Evolutionary conservation across 352 stramenopile genomes (phyloP).

Genomic region (Globisporangium perplexum): DNA sequence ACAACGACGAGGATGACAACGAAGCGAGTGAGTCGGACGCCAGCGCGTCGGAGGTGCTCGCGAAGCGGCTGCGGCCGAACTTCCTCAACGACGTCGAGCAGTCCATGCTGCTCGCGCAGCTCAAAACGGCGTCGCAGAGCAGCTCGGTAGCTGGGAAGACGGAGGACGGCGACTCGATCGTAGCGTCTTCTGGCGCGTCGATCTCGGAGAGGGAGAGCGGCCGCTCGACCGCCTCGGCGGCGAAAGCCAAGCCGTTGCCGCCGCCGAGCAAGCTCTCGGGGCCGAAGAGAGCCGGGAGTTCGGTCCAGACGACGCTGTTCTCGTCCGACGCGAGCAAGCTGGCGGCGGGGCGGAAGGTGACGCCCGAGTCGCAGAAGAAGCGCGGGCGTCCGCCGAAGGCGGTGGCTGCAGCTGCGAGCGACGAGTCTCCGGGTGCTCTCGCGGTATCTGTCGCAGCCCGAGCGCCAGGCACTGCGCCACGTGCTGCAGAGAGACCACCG

Average conservation of each 20-base stretch:
- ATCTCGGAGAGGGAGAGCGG: slow-evolving; percentile 9
- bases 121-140: slow-evolving; percentile 28
- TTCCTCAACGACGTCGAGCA: slow-evolving; percentile 62
- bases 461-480: slow-evolving; percentile 8
- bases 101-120: slow-evolving; percentile 47
- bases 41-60: slow-evolving; percentile 16
- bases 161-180: slow-evolving; percentile 14
- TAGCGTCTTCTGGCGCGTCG: slow-evolving; percentile 6
- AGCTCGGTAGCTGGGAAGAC: slow-evolving; percentile 10
- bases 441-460: slow-evolving; percentile 1
- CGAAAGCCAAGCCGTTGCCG: not conserved
- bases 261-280: slow-evolving; percentile 9
- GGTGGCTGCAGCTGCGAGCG: not conserved
- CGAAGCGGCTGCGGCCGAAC: slow-evolving; percentile 47
- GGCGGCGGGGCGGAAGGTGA: slow-evolving; percentile 18
- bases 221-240: not conserved
- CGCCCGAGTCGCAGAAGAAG: slow-evolving; percentile 41
- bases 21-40: slow-evolving; percentile 24
- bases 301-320: slow-evolving; percentile 26
- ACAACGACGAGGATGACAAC: slow-evolving; percentile 33
- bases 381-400: slow-evolving; percentile 21
- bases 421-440: not conserved
- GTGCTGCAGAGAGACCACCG: slow-evolving; percentile 11
- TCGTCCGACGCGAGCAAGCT: slow-evolving; percentile 39
- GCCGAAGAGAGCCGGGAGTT: slow-evolving; percentile 27